Conservation (phyloP, 108 stramenopile genomes). For the Cyclotella baltica region DNA sequence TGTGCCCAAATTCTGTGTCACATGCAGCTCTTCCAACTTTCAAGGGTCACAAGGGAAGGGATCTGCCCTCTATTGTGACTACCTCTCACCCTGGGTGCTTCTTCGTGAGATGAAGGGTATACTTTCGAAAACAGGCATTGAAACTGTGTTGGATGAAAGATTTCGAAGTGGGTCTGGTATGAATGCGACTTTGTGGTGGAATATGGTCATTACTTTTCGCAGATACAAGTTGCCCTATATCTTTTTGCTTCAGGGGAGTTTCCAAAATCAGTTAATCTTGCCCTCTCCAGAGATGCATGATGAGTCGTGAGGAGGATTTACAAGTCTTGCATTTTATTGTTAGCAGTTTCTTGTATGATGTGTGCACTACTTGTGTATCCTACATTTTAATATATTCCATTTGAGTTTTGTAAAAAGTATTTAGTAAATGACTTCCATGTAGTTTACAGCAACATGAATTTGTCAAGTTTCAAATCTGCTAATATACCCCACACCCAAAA, state of each 20-base stretch:
- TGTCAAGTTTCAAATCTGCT: no score
- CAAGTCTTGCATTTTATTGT: slow-evolving; percentile 16
- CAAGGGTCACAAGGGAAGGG: slow-evolving; percentile 76
- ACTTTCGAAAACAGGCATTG: slow-evolving; percentile 60
- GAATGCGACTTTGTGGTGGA: slow-evolving; percentile 82
- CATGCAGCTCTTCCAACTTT: slow-evolving; percentile 59
- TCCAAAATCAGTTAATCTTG: slow-evolving; percentile 65
- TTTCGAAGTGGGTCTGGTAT: slow-evolving; percentile 72
- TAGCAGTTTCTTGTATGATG: not conserved
- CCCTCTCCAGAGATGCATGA: slow-evolving; percentile 37
- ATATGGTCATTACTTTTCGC: slow-evolving; percentile 76
- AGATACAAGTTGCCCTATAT: slow-evolving; percentile 70
- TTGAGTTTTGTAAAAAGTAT: not conserved
- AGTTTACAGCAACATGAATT: no score
- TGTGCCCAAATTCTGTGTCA: slow-evolving; percentile 77
- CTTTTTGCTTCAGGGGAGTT: slow-evolving; percentile 83
- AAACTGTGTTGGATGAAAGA: slow-evolving; percentile 65
- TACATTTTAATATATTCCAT: slow-evolving; percentile 2
- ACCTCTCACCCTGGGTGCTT: slow-evolving; percentile 85
- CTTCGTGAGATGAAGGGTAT: slow-evolving; percentile 70
- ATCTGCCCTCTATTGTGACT: slow-evolving; percentile 82
- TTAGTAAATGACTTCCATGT: no score
- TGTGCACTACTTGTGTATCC: not conserved
- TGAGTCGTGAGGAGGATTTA: not conserved
- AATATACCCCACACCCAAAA: no score